Evolutionary conservation across 2,329 filamentous ascomycete species (phyloP), one percentile per base, ranked within the genome.

Genomic region (Gyromitra esculenta): DNA sequence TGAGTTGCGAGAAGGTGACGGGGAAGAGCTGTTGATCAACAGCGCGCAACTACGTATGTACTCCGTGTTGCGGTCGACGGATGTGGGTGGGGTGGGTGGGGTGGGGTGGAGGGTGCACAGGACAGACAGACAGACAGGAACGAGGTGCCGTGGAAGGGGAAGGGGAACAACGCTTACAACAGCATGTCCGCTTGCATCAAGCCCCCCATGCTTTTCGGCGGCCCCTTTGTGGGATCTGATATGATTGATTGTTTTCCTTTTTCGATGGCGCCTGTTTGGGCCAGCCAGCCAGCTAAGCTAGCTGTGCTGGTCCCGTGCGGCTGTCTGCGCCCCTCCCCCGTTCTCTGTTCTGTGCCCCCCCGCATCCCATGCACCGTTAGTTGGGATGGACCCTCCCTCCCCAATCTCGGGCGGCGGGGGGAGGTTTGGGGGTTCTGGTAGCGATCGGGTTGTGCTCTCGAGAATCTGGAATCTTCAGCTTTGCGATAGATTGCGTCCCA

Each of bases 381-480:
- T 31, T 62, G 71, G 71, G 71, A 60, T 73, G 62, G 71, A 68
- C 54, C 71, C 37, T 54, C 9, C 21, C 48, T 4, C 39, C 25
- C 50, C 18, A 25, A 50, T 48, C 45, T 5, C 21, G 57, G 35
- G 15, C n/a, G 41, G 41, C 8, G 18, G n/a, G 59, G 52, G 48
- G 18, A 21, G 52, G 50, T 48, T 50, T 7, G 65, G 21, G 35
- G 57, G 35, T 7, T 37, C 18, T 48, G 52, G 37, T 60, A 64
- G 66, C 50, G 72, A 75, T 75, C 72, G 72, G 18, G 65, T 68
- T 45, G 56, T 25, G 43, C 57, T 70, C 72, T 69, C 72, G 59
- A 75, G 59, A 75, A 75, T 75, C 72, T 75, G 41, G 72, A 37
- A 64, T 75, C 72, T 64, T 56, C 59, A 56, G 43, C 62, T 75